These are phyloP conservation scores for Microcera coccophila DNA, from an alignment of 2,329 filamentous ascomycete species.

Conservation along the genomic window DNA sequence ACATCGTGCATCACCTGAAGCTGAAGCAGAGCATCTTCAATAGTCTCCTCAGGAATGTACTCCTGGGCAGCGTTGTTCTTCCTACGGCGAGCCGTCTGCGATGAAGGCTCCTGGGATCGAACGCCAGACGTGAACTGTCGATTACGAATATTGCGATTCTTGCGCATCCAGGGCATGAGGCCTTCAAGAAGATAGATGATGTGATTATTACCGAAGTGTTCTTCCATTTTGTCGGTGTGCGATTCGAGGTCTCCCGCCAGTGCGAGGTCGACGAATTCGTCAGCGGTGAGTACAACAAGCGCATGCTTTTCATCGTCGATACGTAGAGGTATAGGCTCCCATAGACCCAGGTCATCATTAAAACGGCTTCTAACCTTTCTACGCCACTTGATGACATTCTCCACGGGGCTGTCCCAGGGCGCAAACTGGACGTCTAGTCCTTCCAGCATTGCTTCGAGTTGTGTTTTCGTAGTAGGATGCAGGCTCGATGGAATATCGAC, in stretches of 20 bases:
- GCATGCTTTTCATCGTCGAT: constrained; percentile 57
- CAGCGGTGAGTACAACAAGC: constrained; percentile 58
- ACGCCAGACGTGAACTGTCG: constrained; percentile 65
- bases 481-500: constrained; percentile 62
- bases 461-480: constrained; percentile 41
- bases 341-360: constrained; percentile 57
- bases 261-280: constrained; percentile 62
- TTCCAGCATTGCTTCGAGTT: constrained; percentile 48
- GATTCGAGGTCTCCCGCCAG: constrained; percentile 51
- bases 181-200: constrained; percentile 72
- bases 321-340: constrained; percentile 57
- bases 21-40: constrained; percentile 68
- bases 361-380: constrained; percentile 62
- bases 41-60: constrained; percentile 61
- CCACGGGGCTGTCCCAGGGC: constrained; percentile 43
- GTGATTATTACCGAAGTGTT: constrained; percentile 48
- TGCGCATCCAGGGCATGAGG: constrained; percentile 60
- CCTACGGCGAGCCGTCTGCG: constrained; percentile 30
- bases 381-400: constrained; percentile 62
- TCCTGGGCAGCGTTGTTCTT: constrained; percentile 41
- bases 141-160: constrained; percentile 64
- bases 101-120: constrained; percentile 38
- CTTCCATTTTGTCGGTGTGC: constrained; percentile 55
- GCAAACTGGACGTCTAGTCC: constrained; percentile 47
- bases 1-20: constrained; percentile 65